Evolutionary conservation across 75 land plant genomes (phyloP).

Genomic region (Larix kaempferi): DNA sequence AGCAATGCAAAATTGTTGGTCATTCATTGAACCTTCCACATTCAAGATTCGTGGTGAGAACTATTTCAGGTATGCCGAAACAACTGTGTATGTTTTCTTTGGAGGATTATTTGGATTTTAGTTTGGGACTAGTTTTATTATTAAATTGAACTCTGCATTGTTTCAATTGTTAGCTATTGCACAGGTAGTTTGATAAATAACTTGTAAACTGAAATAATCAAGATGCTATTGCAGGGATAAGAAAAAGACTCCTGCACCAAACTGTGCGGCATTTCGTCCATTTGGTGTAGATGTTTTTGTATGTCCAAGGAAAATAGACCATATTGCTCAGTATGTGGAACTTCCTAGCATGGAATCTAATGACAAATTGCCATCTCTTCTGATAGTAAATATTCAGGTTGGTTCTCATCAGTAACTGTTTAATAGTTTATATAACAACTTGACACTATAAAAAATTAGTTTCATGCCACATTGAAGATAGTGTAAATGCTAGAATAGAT

Average conservation of each 20-base stretch:
- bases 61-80: slow-evolving; percentile 42
- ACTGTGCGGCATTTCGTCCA: slow-evolving; percentile 51
- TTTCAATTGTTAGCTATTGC: background rate
- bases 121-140: background rate
- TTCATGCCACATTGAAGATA: background rate
- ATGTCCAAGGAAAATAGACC: slow-evolving; percentile 60
- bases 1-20: slow-evolving; percentile 62
- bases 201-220: too few relatives aligned
- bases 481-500: too few relatives aligned
- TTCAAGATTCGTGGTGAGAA: slow-evolving; percentile 66
- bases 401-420: background rate
- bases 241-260: slow-evolving; percentile 58
- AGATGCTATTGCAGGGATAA: slow-evolving; percentile 55
- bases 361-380: slow-evolving; percentile 56
- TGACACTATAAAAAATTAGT: background rate
- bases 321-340: slow-evolving; percentile 79
- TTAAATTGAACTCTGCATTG: slow-evolving; percentile 4
- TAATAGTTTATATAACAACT: background rate
- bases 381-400: slow-evolving; percentile 88
- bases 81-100: background rate
- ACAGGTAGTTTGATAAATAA: background rate
- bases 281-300: slow-evolving; percentile 74
- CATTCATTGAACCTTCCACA: slow-evolving; percentile 49
- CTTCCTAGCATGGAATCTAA: slow-evolving; percentile 40
- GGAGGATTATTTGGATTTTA: background rate